A percentile compares a stretch with the other conserved stretches of the same genome.
Evolutionary conservation across 2,329 filamentous ascomycete genomes (phyloP).

Genomic region (Seiridium unicorne): DNA sequence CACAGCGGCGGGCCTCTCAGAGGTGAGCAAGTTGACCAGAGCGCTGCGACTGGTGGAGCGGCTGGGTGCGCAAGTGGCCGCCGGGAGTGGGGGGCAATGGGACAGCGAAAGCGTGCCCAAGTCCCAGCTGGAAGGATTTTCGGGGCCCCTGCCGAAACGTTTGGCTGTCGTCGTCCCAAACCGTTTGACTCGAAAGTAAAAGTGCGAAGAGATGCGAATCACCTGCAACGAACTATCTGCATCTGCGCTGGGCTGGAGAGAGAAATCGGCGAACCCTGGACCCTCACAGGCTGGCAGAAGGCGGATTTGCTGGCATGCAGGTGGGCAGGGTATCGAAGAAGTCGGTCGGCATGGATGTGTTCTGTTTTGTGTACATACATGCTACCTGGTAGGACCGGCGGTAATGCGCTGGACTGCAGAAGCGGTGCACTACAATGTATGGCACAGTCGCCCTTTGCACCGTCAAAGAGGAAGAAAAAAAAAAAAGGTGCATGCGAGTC

Average conservation of each 20-base stretch:
- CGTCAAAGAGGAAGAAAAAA: too few relatives aligned
- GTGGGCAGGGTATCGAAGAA: constrained; percentile 1
- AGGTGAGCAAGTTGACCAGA: background rate
- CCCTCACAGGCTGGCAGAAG: too few relatives aligned
- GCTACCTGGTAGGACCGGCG: background rate
- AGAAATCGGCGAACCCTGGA: too few relatives aligned
- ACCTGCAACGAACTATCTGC: too few relatives aligned
- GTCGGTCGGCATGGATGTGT: background rate
- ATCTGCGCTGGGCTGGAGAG: too few relatives aligned
- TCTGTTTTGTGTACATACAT: background rate
- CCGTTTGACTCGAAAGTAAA: background rate
- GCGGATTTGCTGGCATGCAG: background rate
- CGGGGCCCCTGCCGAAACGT: background rate
- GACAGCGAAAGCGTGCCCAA: background rate
- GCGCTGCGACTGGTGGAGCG: background rate
- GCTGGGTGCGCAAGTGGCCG: background rate
- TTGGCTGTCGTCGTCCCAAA: background rate
- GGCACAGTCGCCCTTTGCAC: too few relatives aligned
- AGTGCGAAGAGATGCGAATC: background rate
- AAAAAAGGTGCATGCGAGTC: background rate
- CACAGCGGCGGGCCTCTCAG: background rate
- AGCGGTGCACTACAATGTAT: too few relatives aligned
- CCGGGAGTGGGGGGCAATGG: background rate
- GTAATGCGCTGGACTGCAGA: background rate
- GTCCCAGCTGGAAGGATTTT: background rate